A percentile compares a stretch with the other conserved stretches of the same genome.
phyloP scores from a whole-genome alignment of 306 rosid species.

The Begonia fuchsioides region DNA sequence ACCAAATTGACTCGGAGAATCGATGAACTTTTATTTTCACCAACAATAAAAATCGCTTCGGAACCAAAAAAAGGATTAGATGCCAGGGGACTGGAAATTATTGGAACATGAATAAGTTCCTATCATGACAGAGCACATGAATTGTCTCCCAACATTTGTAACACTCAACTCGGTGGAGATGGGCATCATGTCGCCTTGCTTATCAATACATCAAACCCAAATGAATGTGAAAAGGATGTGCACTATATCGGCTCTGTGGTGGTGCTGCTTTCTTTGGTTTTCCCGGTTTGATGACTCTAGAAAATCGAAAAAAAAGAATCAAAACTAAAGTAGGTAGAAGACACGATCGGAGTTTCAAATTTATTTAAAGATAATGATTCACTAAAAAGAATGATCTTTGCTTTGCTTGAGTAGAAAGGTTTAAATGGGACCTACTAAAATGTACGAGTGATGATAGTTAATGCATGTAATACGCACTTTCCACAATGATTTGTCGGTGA shows the following conservation, averaged over 20 bases:
- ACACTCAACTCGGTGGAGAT: constrained; percentile 33
- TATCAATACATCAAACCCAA: constrained; percentile 28
- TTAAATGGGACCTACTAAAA: no score
- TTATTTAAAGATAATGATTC: constrained; percentile 68
- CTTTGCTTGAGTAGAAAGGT: constrained; percentile 32
- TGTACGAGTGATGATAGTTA: constrained; percentile 19
- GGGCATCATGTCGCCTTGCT: constrained; percentile 57
- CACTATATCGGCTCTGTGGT: constrained; percentile 17
- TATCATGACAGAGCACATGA: constrained; percentile 45
- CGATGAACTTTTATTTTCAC: background rate
- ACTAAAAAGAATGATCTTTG: constrained; percentile 72
- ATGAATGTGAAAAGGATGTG: constrained; percentile 42
- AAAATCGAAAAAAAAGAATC: constrained; percentile 7
- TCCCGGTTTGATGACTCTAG: constrained; percentile 21
- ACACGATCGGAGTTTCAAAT: constrained; percentile 50
- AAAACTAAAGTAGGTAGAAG: constrained; percentile 38
- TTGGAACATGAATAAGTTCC: constrained; percentile 22
- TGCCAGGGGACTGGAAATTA: constrained; percentile 13
- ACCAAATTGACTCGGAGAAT: constrained; percentile 10
- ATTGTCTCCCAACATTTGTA: constrained; percentile 69
- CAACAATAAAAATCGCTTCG: no score
- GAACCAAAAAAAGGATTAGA: background rate
- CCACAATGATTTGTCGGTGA: constrained; percentile 78
- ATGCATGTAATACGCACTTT: constrained; percentile 14
- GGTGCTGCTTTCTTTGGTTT: constrained; percentile 14